A percentile compares a stretch with the other conserved stretches of the same genome.
These are phyloP conservation scores for Leptodermis oblonga DNA, from an alignment of 257 asterid species.

Conservation along the genomic window DNA sequence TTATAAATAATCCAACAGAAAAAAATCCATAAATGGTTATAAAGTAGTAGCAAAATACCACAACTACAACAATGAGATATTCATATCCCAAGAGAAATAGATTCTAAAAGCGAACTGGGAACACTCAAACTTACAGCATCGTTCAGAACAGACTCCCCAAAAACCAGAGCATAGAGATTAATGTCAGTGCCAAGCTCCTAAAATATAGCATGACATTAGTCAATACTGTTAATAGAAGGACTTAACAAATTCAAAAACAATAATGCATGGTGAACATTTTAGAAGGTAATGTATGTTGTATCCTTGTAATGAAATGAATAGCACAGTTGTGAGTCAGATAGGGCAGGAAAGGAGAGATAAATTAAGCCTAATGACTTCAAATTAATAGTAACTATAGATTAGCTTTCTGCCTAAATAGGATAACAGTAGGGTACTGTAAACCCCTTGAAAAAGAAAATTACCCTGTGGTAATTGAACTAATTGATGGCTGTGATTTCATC, in stretches of 20 bases:
- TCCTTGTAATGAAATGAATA: background rate
- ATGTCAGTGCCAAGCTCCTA: slow-evolving; percentile 97
- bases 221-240: background rate
- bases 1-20: slow-evolving; percentile 22
- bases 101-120: background rate
- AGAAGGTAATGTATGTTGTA: background rate
- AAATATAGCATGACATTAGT: slow-evolving; percentile 9
- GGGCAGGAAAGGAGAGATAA: too few relatives aligned
- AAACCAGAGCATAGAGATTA: slow-evolving; percentile 93
- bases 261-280: background rate
- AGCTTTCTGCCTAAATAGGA: background rate
- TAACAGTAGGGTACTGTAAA: background rate
- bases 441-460: background rate
- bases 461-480: background rate
- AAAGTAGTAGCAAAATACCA: background rate
- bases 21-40: background rate
- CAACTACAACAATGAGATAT: background rate
- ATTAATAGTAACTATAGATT: background rate
- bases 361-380: background rate
- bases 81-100: background rate
- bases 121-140: slow-evolving; percentile 74
- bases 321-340: too few relatives aligned
- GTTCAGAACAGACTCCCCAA: slow-evolving; percentile 97
- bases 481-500: background rate
- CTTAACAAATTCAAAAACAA: background rate